Conservation (phyloP, 805 yeast species). For the Cyberlindnera nakhonratchasimensis region DNA sequence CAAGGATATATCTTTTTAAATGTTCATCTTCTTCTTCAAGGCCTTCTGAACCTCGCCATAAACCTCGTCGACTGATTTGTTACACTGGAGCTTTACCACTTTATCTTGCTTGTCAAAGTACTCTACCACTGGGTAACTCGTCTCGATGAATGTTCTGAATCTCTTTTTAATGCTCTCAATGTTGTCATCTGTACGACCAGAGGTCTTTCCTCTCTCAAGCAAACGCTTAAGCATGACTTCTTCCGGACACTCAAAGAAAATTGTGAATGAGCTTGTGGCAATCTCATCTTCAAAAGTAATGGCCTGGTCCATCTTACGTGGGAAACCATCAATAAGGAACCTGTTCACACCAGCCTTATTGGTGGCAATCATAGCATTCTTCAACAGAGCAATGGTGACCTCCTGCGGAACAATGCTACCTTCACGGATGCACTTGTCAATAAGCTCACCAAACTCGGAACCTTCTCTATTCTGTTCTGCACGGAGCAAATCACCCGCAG, state of each 20-base stretch:
- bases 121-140: constrained; percentile 92
- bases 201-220: constrained; percentile 87
- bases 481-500: constrained; percentile 95
- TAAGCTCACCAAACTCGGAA: constrained; percentile 80
- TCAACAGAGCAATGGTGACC: constrained; percentile 78
- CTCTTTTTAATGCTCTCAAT: constrained; percentile 87
- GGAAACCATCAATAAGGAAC: constrained; percentile 93
- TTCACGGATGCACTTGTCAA: constrained; percentile 77
- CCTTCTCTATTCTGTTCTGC: constrained; percentile 86
- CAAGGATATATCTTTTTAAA: constrained; percentile 1
- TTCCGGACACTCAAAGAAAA: constrained; percentile 82
- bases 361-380: constrained; percentile 68
- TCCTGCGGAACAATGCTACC: constrained; percentile 93
- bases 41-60: constrained; percentile 65
- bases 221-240: constrained; percentile 79
- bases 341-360: constrained; percentile 45
- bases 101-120: constrained; percentile 68
- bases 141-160: constrained; percentile 79
- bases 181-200: constrained; percentile 93
- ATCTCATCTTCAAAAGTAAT: constrained; percentile 79
- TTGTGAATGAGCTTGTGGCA: constrained; percentile 66
- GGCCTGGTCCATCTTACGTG: constrained; percentile 98
- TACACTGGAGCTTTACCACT: constrained; percentile 77
- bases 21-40: constrained; percentile 42
- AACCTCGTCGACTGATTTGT: constrained; percentile 76